Evolutionary conservation across 1,284 basidiomycete species (phyloP), one percentile per base, ranked within the genome.

Genomic region (Fomitiporia mediterranea): DNA sequence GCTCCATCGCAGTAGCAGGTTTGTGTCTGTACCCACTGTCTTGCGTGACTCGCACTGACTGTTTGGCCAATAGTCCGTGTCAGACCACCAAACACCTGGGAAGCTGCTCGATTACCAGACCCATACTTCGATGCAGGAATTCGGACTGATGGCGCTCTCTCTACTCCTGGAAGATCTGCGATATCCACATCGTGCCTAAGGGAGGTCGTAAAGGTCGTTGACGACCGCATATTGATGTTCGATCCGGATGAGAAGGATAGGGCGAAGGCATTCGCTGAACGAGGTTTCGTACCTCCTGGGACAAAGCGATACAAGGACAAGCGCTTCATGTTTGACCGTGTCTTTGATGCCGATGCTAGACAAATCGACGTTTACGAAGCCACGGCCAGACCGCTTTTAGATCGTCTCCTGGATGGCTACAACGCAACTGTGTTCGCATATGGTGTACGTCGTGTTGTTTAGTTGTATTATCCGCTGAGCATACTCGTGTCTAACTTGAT

Each of bases 351-450:
- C 66, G 81, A 88, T 38, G 81, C 90, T 25, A 76, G 74, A 17
- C 95, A 98, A 71, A 80, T 83, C 60, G 89, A 93, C 58, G 89
- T 98, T 8, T 98, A 93, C 67, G 84, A 86, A 63, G 75, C 83
- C 52, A 96, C 94, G 3, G 82, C 92, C 9, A 86, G 87, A 66
- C 91, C 91, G 32, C 74, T 98, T 42, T 75, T 98, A 19, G 78
- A 82, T 59, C 86, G 89, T 35, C 74, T 98, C 15, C 73, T 98
- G 58, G 89, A 96, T 64, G 95, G 95, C n/a, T 98, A 84, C 73
- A 97, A 98, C 65, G 89, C 94, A 32, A 98, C 95, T 5, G 90
- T 96, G 6, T 98, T 98, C 76, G 95, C 95, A 2, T 97, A 98
- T 69, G 95, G 95, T 37, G 94, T 98, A 69, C 70, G 91, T 78